A percentile compares a stretch with the other conserved stretches of the same genome.
phyloP scores from a whole-genome alignment of 2,329 filamentous ascomycete genomes.

The Pyrenophora seminiperda region DNA sequence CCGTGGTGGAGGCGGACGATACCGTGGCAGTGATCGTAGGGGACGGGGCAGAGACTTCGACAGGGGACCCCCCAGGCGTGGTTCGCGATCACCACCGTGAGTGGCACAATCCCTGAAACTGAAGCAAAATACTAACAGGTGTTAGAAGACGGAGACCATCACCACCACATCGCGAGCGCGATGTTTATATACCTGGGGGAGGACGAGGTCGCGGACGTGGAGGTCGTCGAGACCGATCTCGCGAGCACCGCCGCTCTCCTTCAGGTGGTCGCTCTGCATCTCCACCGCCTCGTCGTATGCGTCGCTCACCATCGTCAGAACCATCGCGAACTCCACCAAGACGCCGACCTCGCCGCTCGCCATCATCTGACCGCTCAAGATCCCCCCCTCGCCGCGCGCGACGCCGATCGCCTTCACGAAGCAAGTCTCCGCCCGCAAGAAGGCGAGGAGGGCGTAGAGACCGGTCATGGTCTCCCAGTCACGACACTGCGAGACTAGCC shows the following conservation, averaged over 20 bases:
- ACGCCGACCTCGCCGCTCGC: conserved; percentile 35
- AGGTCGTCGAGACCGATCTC: conserved; percentile 44
- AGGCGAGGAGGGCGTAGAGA: conserved; percentile 31
- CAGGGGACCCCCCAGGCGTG: conserved; percentile 53
- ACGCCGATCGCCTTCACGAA: conserved; percentile 22
- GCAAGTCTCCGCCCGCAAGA: conserved; percentile 24
- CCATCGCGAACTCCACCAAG: conserved; percentile 34
- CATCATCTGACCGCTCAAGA: conserved; percentile 38
- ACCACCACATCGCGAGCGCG: conserved; percentile 57
- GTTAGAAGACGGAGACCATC: conserved; percentile 54
- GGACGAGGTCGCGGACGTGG: conserved; percentile 45
- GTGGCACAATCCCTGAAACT: not conserved
- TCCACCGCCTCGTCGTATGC: conserved; percentile 16
- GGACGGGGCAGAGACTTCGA: conserved; percentile 51
- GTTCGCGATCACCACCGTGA: conserved; percentile 58
- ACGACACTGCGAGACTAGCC: conserved; percentile 36
- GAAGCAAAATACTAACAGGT: conserved; percentile 21
- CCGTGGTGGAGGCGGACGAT: conserved; percentile 53
- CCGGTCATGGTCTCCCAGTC: conserved; percentile 40
- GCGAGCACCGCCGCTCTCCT: conserved; percentile 42
- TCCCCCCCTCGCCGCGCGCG: conserved; percentile 32
- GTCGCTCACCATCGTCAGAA: conserved; percentile 20
- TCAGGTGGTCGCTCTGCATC: conserved; percentile 29
- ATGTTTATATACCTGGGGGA: conserved; percentile 62
- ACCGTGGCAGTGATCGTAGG: conserved; percentile 52